Evolutionary conservation across 495 filamentous ascomycete species (phyloP).

Genomic region (Pyrenula aspistea): DNA sequence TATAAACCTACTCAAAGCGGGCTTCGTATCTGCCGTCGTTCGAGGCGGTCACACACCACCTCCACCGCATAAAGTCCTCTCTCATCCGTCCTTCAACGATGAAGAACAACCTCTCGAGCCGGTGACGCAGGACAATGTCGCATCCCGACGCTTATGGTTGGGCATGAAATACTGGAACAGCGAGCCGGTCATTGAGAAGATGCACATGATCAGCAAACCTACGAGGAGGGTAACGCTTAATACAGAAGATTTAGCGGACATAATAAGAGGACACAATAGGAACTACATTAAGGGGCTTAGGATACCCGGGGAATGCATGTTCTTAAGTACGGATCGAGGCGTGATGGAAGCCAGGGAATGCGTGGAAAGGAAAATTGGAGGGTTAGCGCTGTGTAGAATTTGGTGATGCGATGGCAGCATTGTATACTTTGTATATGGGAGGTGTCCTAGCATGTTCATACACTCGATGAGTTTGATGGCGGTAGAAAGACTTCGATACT

Average conservation of each 20-base stretch:
- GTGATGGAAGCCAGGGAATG: conserved; percentile 81
- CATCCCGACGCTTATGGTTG: conserved; percentile 72
- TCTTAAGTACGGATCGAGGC: conserved; percentile 66
- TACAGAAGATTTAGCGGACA: conserved; percentile 39
- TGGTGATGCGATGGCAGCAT: conserved; percentile 12
- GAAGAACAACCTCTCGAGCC: conserved; percentile 30
- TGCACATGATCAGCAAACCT: conserved; percentile 64
- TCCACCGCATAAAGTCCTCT: conserved; percentile 36
- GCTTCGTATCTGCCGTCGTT: conserved; percentile 72
- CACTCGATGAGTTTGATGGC: no score
- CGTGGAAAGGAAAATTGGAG: conserved; percentile 72
- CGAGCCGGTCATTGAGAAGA: conserved; percentile 64
- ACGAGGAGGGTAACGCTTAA: conserved; percentile 59
- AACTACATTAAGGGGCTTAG: conserved; percentile 59
- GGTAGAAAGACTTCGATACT: no score
- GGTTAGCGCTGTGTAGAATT: conserved; percentile 70
- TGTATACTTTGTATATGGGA: conserved; percentile 8
- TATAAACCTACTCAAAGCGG: conserved; percentile 67
- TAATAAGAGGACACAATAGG: conserved; percentile 54
- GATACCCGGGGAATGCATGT: conserved; percentile 72
- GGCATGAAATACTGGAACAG: conserved; percentile 91
- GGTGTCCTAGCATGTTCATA: no score
- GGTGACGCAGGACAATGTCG: conserved; percentile 67
- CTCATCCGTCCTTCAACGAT: conserved; percentile 27
- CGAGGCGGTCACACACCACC: conserved; percentile 62